Evolutionary conservation across 139 green algal genomes (phyloP), one percentile per base, ranked within the genome.

Genomic region (Tetraselmis chui): DNA sequence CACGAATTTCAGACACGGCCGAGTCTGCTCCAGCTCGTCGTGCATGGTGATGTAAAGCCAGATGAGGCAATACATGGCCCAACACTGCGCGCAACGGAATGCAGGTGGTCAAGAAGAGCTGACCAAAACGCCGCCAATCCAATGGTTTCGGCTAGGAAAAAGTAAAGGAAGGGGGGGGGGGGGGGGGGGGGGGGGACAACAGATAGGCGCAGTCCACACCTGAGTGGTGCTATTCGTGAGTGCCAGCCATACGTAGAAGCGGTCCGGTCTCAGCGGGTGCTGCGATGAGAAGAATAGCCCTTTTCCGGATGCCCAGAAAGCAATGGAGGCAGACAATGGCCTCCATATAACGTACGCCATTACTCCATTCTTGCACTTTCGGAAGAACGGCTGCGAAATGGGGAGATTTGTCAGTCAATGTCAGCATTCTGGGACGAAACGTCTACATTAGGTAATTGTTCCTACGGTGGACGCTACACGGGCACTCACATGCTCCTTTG

Each of bases 31-130:
- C 76, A 99, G 92, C 91, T 99, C 95, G 1, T 91, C 80, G 29
- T 94, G 88, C 27, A 92, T 94, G 23, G 91, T 91, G 22, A 89
- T 83, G 89, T 98, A 98, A 80, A 99, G 90, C 83, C 97, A 89
- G 24, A 97, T 89, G 29, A 99, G 89, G 89, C 95, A 98, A 87
- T 99, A 99, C 31, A 99, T 85, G 25, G 96, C 95, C 94, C 92
- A 98, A 76, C 89, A 84, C 90, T 95, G 90, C 81, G 74, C 45
- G 31, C 30, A 79, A 5, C 29, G 11, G 18, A 32, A 5, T 18
- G 29, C 29, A 58, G 29, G 76, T 5, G 29, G 45, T 5, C 11
- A 75, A n/a, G 5, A n/a, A 81, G 30, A 31, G 31, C n/a, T 82
- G 45, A 82, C 2, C 22, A 29, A 23, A 22, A 79, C 80, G 2